These are phyloP conservation scores for Mucor sp. DNA, from an alignment of 371 early-diverging fungal genomes.

Conservation along the genomic window DNA sequence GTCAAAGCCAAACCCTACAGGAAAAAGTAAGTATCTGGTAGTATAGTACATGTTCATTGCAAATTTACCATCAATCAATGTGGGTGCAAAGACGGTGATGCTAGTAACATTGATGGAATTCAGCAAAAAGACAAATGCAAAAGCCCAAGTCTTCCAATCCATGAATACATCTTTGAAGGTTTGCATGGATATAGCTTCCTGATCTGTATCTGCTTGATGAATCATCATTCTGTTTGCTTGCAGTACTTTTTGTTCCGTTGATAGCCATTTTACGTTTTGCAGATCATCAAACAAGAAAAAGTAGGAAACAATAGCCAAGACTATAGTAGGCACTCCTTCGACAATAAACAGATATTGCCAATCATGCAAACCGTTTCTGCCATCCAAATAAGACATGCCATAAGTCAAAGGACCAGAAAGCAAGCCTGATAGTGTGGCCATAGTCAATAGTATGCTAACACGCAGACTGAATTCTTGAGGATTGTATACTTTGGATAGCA, in stretches of 20 bases:
- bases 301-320: constrained; percentile 25
- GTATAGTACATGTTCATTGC: neutral
- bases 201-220: neutral
- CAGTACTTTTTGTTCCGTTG: constrained; percentile 29
- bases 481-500: constrained; percentile 31
- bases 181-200: constrained; percentile 36
- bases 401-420: constrained; percentile 34
- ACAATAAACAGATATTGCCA: constrained; percentile 43
- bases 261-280: constrained; percentile 32
- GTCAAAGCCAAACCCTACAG: constrained; percentile 34
- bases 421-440: constrained; percentile 31
- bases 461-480: constrained; percentile 32
- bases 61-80: constrained; percentile 25
- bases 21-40: constrained; percentile 61
- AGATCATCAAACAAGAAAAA: constrained; percentile 29
- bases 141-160: constrained; percentile 38
- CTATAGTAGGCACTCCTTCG: constrained; percentile 31
- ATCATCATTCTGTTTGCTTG: constrained; percentile 16
- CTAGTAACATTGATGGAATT: constrained; percentile 26
- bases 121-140: constrained; percentile 19
- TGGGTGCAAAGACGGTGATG: constrained; percentile 28
- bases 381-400: constrained; percentile 26
- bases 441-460: constrained; percentile 25
- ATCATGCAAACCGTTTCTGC: constrained; percentile 23
- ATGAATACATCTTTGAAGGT: constrained; percentile 42